phyloP scores from a whole-genome alignment of 176 grass and related monocot species.

The barley (Hordeum vulgare) region MorexV3_pseudomolecules_assembly NC_058520.1:592658462-592658961 shows the following conservation, averaged over 20 bases:
- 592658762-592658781: constrained; percentile 25
- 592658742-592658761: not conserved
- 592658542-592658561: not conserved
- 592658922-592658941: no score
- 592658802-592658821: constrained; percentile 23
- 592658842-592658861: constrained; percentile 20
- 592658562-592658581: not conserved
- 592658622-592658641: not conserved
- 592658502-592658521: constrained; percentile 25
- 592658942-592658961: not conserved
- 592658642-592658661: not conserved
- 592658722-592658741: constrained; percentile 14
- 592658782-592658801: constrained; percentile 12
- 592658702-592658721: constrained; percentile 24
- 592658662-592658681: not conserved
- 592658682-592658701: constrained; percentile 16
- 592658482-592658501: constrained; percentile 18
- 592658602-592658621: not conserved
- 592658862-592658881: not conserved
- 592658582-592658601: constrained; percentile 20
- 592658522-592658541: constrained; percentile 1
- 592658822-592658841: constrained; percentile 6
- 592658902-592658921: not conserved
- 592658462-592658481: constrained; percentile 19
- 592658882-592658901: not conserved